These are phyloP conservation scores for Boechera stricta DNA, from an alignment of 345 rosid genomes.

Conservation along the genomic window DNA sequence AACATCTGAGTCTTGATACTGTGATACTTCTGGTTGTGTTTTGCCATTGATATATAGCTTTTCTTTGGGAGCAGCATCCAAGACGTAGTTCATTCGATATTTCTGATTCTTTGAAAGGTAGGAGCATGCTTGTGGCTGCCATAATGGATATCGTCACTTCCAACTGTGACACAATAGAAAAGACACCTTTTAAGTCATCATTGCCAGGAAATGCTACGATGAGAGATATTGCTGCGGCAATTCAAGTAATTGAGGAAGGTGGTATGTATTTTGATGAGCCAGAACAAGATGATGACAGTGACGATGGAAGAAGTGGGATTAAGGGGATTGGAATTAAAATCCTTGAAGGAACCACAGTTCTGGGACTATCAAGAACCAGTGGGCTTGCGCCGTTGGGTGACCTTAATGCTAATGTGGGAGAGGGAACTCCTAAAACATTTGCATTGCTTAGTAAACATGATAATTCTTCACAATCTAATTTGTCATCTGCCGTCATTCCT, in stretches of 20 bases:
- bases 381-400: constrained; percentile 57
- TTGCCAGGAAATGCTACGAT: constrained; percentile 77
- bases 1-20: constrained; percentile 40
- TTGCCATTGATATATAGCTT: constrained; percentile 75
- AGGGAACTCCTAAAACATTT: constrained; percentile 52
- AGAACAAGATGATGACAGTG: constrained; percentile 62
- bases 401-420: constrained; percentile 47
- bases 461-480: constrained; percentile 57
- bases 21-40: constrained; percentile 53
- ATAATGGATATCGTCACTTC: constrained; percentile 97
- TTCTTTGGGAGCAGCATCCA: constrained; percentile 95
- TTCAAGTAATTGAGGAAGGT: constrained; percentile 95
- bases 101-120: constrained; percentile 99
- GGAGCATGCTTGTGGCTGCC: constrained; percentile 99
- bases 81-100: constrained; percentile 95
- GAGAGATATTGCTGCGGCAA: constrained; percentile 88
- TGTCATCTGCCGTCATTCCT: constrained; percentile 88
- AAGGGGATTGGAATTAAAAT: constrained; percentile 93
- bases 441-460: constrained; percentile 64
- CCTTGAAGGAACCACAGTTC: constrained; percentile 85
- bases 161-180: constrained; percentile 68
- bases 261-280: constrained; percentile 76
- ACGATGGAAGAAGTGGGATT: constrained; percentile 73
- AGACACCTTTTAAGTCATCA: constrained; percentile 59
- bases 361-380: constrained; percentile 77